Conservation (phyloP, 345 rosid genomes). For the Euphorbia peplus region DNA sequence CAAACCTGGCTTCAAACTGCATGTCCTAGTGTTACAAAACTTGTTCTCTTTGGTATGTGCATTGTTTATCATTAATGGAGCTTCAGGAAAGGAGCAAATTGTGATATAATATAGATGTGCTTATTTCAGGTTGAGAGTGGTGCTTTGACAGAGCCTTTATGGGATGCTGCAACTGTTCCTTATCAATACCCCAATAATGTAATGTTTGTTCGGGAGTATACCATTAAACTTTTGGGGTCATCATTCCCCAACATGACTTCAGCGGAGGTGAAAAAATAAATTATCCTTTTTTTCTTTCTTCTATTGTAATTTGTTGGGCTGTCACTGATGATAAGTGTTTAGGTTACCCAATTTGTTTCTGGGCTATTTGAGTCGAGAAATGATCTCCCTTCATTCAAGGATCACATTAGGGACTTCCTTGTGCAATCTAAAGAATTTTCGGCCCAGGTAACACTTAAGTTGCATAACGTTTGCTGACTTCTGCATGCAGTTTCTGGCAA, state of each 20-base stretch:
- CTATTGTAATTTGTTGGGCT: not conserved
- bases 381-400: constrained; percentile 75
- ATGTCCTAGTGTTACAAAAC: constrained; percentile 83
- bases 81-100: not conserved
- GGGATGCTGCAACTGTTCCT: constrained; percentile 78
- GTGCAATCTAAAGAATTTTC: constrained; percentile 85
- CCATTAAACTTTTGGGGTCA: constrained; percentile 82
- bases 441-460: constrained; percentile 52
- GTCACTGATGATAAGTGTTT: constrained; percentile 24
- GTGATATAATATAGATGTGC: not conserved
- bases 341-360: constrained; percentile 89
- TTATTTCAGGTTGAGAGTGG: constrained; percentile 77
- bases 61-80: not conserved
- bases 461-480: not conserved
- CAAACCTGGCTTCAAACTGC: constrained; percentile 99
- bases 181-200: constrained; percentile 74
- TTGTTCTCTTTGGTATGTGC: constrained; percentile 74
- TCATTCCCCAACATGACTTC: constrained; percentile 97
- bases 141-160: constrained; percentile 78
- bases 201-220: constrained; percentile 80
- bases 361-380: constrained; percentile 79
- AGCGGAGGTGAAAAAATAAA: constrained; percentile 52
- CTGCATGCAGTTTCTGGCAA: not conserved
- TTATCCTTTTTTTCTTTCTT: constrained; percentile 3
- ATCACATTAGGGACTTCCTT: constrained; percentile 91